Conservation (phyloP, 2,329 filamentous ascomycete genomes). For the Metarhizium humberi region DNA sequence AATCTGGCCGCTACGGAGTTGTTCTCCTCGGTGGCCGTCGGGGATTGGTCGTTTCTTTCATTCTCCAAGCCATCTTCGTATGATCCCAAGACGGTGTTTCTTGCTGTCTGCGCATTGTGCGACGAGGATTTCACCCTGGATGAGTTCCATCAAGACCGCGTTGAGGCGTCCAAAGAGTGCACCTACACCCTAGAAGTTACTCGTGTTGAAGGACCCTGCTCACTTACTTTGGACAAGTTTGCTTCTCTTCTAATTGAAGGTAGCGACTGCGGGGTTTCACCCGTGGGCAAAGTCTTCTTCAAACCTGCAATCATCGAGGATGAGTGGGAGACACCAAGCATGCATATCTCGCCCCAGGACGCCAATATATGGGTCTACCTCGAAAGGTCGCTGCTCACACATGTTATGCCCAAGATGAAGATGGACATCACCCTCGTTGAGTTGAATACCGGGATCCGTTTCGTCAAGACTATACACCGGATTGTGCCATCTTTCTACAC, state of each 20-base stretch:
- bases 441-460: slow-evolving; percentile 53
- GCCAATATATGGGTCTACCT: slow-evolving; percentile 47
- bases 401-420: slow-evolving; percentile 58
- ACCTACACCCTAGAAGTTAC: slow-evolving; percentile 53
- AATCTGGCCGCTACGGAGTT: slow-evolving; percentile 66
- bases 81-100: slow-evolving; percentile 32
- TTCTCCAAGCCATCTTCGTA: slow-evolving; percentile 27
- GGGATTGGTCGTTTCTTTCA: slow-evolving; percentile 19
- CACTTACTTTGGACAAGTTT: slow-evolving; percentile 33
- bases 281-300: slow-evolving; percentile 36
- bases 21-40: slow-evolving; percentile 36
- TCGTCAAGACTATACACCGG: slow-evolving; percentile 49
- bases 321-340: slow-evolving; percentile 31
- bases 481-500: slow-evolving; percentile 54
- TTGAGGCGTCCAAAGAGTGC: slow-evolving; percentile 32
- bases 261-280: slow-evolving; percentile 22
- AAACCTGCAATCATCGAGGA: slow-evolving; percentile 37
- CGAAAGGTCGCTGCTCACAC: slow-evolving; percentile 45
- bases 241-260: slow-evolving; percentile 27
- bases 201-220: slow-evolving; percentile 34
- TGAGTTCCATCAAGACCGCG: slow-evolving; percentile 12
- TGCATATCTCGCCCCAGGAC: slow-evolving; percentile 8
- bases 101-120: slow-evolving; percentile 33
- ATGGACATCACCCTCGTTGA: slow-evolving; percentile 45
- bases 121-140: slow-evolving; percentile 22